phyloP scores from a whole-genome alignment of 2,329 filamentous ascomycete genomes.

The Fusarium sp. region DNA sequence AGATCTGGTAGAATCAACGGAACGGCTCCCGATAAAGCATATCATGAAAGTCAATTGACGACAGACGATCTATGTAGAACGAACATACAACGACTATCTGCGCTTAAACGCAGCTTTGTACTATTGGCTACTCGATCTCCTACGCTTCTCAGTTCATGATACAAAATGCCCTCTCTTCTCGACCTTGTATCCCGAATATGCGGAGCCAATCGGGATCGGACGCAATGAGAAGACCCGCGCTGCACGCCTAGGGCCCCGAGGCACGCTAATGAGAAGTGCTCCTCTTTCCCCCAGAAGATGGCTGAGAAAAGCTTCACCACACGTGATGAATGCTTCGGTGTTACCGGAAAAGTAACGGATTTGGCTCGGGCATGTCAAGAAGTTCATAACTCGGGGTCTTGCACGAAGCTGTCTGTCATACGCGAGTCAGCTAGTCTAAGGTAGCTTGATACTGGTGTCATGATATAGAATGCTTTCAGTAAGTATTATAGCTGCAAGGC shows the following conservation, averaged over 20 bases:
- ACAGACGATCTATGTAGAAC: too few species aligned
- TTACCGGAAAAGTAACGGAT: conserved; percentile 18
- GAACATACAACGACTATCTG: background rate
- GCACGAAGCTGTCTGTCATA: conserved; percentile 1
- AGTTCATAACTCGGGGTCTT: background rate
- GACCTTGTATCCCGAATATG: conserved; percentile 5
- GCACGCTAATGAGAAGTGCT: conserved; percentile 7
- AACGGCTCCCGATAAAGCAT: background rate
- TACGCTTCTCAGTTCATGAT: background rate
- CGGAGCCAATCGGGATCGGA: conserved; percentile 29
- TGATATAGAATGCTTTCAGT: background rate
- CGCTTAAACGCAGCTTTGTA: too few species aligned
- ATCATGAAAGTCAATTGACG: background rate
- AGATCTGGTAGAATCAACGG: conserved; percentile 10
- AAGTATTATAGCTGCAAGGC: background rate
- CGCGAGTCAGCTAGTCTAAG: background rate
- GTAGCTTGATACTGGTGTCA: background rate
- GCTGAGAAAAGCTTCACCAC: conserved; percentile 26
- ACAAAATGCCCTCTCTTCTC: background rate
- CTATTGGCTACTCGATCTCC: background rate
- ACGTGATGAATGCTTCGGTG: conserved; percentile 31
- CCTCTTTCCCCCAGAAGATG: conserved; percentile 17
- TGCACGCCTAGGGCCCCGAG: background rate
- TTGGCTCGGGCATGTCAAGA: conserved; percentile 9
- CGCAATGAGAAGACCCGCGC: conserved; percentile 22